Base-by-base conservation (phyloP, 441 rosid species). In the Euphorbia corollata region DNA sequence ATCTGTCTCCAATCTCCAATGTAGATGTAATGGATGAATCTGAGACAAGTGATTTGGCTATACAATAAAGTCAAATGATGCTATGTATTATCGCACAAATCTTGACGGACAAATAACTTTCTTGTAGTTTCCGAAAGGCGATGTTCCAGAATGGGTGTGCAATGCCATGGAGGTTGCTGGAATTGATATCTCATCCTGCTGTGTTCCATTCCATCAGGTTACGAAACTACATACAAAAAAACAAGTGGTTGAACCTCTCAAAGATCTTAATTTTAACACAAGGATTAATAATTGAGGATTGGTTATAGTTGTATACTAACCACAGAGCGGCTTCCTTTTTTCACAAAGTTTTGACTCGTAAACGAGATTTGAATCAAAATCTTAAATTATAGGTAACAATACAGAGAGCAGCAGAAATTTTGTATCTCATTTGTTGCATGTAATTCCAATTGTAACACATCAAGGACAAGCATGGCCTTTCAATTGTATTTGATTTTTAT, bases 161-260 rank as follows among this genome's bases (percentile, higher is more conserved):
- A 89, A 87, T 70, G 96, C 96, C 77, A 87, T 85, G 96, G 92
- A 87, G 61, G 89, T 84, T 50, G 92, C 96, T 32, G 92, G 84
- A 73, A 76, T 87, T 34, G 87, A 85, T 53, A 87, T 89, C 39
- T 80, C 90, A 13, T 71, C 85, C 5, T 86, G 89, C 68, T 84
- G 86, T 39, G 61, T 68, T 64, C 69, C 74, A 30, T 68, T 73
- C 64, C 65, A 74, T 19, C 60, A 64, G n/a, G 67, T 59, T 43
- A 43, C 16, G 48, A 5, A 43, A 43, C 16, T 50, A 1, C 0
- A 16, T 16, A 7, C 20, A 50, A 50, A 48, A 48, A n/a, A 41
- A 41, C 5, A 41, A 41, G 47, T 6, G 47, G 47, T 8, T 50
- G 55, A 16, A 50, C 11, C 51, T 47, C 51, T 11, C 3, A n/a